Base-by-base conservation (phyloP, 2,329 filamentous ascomycete genomes). In the Aspergillus bombycis region DNA sequence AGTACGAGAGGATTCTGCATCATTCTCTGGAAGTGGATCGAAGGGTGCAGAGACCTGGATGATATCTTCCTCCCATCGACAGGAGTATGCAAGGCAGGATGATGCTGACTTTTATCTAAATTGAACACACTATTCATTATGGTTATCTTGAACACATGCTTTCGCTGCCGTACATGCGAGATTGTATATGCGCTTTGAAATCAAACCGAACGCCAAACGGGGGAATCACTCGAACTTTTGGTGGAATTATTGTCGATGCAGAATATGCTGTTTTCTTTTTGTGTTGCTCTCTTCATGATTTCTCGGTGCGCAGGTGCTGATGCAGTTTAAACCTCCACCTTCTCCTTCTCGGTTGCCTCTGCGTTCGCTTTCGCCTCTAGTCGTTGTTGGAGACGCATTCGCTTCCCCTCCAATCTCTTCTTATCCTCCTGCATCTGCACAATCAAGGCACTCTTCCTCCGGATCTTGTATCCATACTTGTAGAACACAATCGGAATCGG, bases 401-500 rank as follows among this genome's bases (percentile, higher is more conserved):
- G 65, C 67, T 80, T 83, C 19, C 77, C 78, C 45, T 84, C 82
- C 59, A 81, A 63, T 60, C 78, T 79, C 68, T 75, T 77, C 69
- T 82, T 81, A 60, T 86, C 83, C 66, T 83, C 78, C 63, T 86
- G 85, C 72, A 88, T 88, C 77, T 77, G 85, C 60, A 79, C 70
- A 63, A 89, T 89, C 69, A 89, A 73, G 12, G 75, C 71, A 62
- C 85, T 85, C 78, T 83, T 84, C 72, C 81, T 76, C 56, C 88
- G 76, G 66, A 90, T 88, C 74, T 80, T 82, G 55, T 84, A 75
- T 1, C 85, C 84, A 67, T 88, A 86, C 48, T 79, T 76, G 67
- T 92, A 95, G 71, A 96, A 95, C 0, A 92, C 82, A 62, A 94
- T 85, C 0, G 92, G 92, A 54, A 95, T 93, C 0, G 93, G 92